Base-by-base conservation (phyloP, 2,329 filamentous ascomycete species). In the Chaetomium sp. region DNA sequence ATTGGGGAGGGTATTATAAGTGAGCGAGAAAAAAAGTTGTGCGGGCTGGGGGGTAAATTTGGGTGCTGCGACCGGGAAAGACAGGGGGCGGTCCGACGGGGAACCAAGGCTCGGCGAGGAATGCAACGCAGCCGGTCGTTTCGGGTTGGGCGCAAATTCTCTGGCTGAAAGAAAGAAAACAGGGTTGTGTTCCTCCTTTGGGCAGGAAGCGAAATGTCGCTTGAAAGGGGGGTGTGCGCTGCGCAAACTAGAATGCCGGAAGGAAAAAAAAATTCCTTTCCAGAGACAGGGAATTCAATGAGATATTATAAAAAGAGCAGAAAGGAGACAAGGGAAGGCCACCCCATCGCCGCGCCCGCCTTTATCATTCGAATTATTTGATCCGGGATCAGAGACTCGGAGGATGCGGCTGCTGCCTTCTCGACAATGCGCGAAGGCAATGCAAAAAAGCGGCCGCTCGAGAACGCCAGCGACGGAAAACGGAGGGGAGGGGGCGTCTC, bases 121-220 rank as follows among this genome's bases (percentile, higher is more conserved):
- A 62, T 53, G 59, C 53, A 56, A 35, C 40, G 8, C 8, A 38
- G 37, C 8, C 8, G 37, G 45, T 49, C 55, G 55, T 54, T 46
- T 57, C 51, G 57, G 57, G 61, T 64, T 64, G 62, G 62, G 63
- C 58, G 55, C 62, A 60, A 64, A 62, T 58, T 55, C 52, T 54
- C 55, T 49, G n/a, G 34, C 9, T 43, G 37, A 32, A 27, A 50
- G 11, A 45, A 52, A 42, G 46, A 43, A 53, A 53, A 48, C 51
- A 53, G 27, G 52, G 37, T 53, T 27, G 33, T 34, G 52, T 48
- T 41, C 12, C 27, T 46, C 55, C 62, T 56, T 59, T 48, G 56
- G 53, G 47, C 59, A 58, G 52, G 19, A 54, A 61, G 55, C 52
- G 19, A 52, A 60, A 62, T 62, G 49, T 62, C 59, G 61, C 58